These are phyloP conservation scores for Talaromyces sp. DNA, from an alignment of 2,329 filamentous ascomycete genomes.

Conservation along the genomic window DNA sequence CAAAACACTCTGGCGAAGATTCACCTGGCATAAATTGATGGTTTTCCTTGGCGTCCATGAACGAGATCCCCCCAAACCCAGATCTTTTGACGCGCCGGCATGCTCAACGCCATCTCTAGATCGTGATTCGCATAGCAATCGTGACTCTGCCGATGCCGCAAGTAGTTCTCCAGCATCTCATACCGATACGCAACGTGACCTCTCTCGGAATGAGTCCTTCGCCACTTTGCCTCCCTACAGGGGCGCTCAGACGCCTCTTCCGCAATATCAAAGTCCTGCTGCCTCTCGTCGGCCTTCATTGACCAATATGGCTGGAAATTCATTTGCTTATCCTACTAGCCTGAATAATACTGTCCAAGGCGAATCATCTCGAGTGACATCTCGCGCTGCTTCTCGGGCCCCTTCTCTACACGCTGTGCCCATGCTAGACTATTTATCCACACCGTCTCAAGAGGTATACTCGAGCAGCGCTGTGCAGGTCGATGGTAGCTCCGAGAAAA, in stretches of 20 bases:
- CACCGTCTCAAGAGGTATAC: background rate
- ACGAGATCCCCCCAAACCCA: constrained; percentile 1
- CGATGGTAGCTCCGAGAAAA: background rate
- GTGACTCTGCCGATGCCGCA: background rate
- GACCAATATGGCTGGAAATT: constrained; percentile 8
- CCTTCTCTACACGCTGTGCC: constrained; percentile 8
- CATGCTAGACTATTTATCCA: background rate
- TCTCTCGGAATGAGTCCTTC: constrained; percentile 13
- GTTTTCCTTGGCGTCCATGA: constrained; percentile 11
- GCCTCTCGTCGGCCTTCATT: constrained; percentile 16
- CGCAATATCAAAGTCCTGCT: constrained; percentile 17
- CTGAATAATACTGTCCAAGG: background rate
- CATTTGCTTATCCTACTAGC: background rate
- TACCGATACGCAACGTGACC: background rate
- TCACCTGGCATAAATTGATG: constrained; percentile 16
- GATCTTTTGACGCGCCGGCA: constrained; percentile 3
- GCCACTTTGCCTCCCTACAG: constrained; percentile 15
- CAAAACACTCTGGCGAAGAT: constrained; percentile 18
- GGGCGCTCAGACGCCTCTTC: constrained; percentile 15
- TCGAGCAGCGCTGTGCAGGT: background rate
- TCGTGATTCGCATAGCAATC: background rate
- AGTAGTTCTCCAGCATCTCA: background rate
- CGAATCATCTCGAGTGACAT: constrained; percentile 11
- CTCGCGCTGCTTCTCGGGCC: constrained; percentile 7
- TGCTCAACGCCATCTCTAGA: background rate